Base-by-base conservation (phyloP, 2,329 filamentous ascomycete genomes). In the Cordyceps farinosa region DNA sequence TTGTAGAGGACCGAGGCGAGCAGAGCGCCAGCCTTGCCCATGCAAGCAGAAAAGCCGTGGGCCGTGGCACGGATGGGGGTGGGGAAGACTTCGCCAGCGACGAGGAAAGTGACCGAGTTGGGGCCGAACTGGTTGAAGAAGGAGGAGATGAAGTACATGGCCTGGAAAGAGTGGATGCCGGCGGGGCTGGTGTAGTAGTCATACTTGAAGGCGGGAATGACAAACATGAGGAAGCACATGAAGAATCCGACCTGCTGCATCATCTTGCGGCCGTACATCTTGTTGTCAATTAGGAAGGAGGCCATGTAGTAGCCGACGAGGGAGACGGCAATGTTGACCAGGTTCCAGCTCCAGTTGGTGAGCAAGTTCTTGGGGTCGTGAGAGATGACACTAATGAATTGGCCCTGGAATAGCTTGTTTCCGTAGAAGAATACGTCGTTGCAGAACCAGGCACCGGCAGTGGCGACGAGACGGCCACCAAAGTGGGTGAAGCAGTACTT, bases 111-210 rank as follows among this genome's bases (percentile, higher is more conserved):
- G 71, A 97, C 92, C 53, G 87, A 89, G 84, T 98, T 98, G 77
- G 94, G 94, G 13, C 94, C 94, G 72, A 98, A 98, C 76, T 98
- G 94, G 84, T 97, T 97, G 88, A 98, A 98, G 83, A 98, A 98
- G 30, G 91, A 96, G 8, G 92, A 96, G 69, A 98, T 77, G 80
- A 97, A 97, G 84, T 97, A 97, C 92, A 98, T 97, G 73, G 93
- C 87, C 81, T 97, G 93, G 88, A 98, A 98, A n/a, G 84, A 81
- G 72, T 91, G 87, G 75, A 97, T 89, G 70, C 91, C 86, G 6
- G 81, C 80, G 1, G 83, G 79, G 56, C 81, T 82, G 27, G 85
- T 92, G 81, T 92, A 97, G 85, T 95, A 92, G 0, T 90, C 75
- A 80, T 88, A 97, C 73, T 91, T 82, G 84, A 97, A 97, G 52